Evolutionary conservation across 2,329 filamentous ascomycete genomes (phyloP).

Genomic region (Ceratocystis diversiconidia): DNA sequence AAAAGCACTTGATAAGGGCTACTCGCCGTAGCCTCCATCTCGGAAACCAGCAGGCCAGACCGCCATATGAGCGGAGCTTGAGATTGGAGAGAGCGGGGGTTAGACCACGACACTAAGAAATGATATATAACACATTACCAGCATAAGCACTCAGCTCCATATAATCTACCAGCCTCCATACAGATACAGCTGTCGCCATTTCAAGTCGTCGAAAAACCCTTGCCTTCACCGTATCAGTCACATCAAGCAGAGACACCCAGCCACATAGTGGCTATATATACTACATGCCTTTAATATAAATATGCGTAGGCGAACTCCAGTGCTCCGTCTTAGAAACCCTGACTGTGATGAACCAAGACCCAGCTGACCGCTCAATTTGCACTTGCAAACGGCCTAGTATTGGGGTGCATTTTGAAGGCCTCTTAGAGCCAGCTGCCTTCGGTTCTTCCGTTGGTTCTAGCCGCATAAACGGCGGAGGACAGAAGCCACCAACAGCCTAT

Average conservation of each 20-base stretch:
- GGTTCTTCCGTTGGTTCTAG: background rate
- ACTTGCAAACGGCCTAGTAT: background rate
- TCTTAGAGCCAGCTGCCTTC: background rate
- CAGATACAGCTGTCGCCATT: background rate
- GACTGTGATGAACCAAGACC: background rate
- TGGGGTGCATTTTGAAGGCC: background rate
- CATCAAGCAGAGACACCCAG: background rate
- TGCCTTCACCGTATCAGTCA: background rate
- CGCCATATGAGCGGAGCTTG: background rate
- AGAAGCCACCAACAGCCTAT: background rate
- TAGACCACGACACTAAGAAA: background rate
- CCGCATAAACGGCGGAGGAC: background rate
- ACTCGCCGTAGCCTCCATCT: background rate
- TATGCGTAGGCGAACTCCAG: background rate
- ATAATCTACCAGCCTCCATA: background rate
- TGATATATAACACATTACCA: background rate
- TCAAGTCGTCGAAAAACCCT: background rate
- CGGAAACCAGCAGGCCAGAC: background rate
- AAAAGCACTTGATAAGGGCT: background rate
- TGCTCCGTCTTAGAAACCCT: background rate
- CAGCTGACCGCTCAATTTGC: background rate
- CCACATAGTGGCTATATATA: background rate
- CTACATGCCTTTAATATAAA: background rate
- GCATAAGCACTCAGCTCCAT: background rate
- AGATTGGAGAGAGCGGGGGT: background rate